phyloP scores from a whole-genome alignment of 148 eudicot genomes.

The Spergularia bocconei region DNA sequence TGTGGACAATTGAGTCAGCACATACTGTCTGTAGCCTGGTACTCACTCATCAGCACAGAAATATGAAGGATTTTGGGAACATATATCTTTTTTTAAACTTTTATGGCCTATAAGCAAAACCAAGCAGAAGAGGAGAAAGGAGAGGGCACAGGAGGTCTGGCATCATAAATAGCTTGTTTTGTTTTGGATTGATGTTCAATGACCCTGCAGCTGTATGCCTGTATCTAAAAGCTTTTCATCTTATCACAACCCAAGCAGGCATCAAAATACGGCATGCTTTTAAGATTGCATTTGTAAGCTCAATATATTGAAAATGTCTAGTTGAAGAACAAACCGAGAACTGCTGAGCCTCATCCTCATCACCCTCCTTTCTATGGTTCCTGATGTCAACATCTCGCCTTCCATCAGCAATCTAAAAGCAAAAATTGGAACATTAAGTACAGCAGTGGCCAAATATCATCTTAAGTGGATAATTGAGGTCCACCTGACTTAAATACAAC shows the following conservation, averaged over 20 bases:
- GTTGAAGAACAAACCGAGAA: constrained; percentile 56
- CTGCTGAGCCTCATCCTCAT: constrained; percentile 61
- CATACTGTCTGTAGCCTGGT: background rate
- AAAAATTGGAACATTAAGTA: constrained; percentile 5
- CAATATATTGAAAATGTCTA: background rate
- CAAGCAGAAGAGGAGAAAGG: background rate
- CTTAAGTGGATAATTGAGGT: background rate
- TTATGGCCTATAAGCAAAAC: background rate
- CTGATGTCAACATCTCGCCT: constrained; percentile 79
- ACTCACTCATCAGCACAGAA: background rate
- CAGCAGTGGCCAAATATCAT: background rate
- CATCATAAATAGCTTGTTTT: background rate
- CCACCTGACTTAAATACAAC: constrained; percentile 6
- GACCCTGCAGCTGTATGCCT: background rate
- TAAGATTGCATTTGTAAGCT: background rate
- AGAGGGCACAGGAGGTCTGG: background rate
- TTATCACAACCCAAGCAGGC: background rate
- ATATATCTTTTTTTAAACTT: background rate
- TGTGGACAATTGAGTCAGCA: constrained; percentile 11
- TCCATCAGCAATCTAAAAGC: constrained; percentile 75
- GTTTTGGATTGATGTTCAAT: background rate
- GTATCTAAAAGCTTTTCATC: background rate
- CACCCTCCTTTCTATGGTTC: constrained; percentile 70
- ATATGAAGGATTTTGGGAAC: background rate
- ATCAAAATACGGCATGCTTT: background rate